Percentiles rank a stretch among this genome's conserved stretches.
These are phyloP conservation scores for Sabuloglossum arenarium DNA, from an alignment of 495 filamentous ascomycete genomes.

Conservation along the genomic window DNA sequence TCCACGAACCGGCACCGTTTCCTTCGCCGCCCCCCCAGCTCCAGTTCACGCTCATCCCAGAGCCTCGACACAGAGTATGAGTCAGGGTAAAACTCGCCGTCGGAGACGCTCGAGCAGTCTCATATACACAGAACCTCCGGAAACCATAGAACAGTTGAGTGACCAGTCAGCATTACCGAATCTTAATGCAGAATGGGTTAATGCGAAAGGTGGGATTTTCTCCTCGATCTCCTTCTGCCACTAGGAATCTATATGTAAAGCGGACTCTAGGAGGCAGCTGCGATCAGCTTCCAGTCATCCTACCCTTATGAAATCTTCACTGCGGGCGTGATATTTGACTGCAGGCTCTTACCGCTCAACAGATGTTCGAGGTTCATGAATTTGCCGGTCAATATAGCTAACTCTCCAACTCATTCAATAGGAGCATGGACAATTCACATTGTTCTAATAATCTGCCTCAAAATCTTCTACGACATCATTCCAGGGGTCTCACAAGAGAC, in stretches of 20 bases:
- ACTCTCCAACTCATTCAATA: conserved; percentile 15
- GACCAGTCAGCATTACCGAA: conserved; percentile 91
- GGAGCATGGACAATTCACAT: conserved; percentile 96
- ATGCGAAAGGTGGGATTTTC: conserved; percentile 67
- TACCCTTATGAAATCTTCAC: too few relatives aligned
- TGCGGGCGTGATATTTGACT: background rate
- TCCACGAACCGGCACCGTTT: background rate
- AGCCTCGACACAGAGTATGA: background rate
- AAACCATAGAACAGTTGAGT: conserved; percentile 35
- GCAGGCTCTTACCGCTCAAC: background rate
- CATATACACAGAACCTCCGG: conserved; percentile 7
- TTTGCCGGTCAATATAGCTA: background rate
- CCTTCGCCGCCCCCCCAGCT: background rate
- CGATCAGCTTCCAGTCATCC: too few relatives aligned
- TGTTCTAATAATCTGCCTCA: conserved; percentile 70
- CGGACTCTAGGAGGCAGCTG: too few relatives aligned
- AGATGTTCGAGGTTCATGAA: background rate
- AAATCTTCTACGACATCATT: conserved; percentile 90
- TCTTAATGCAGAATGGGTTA: conserved; percentile 95
- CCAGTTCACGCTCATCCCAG: background rate
- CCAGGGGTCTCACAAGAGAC: conserved; percentile 91
- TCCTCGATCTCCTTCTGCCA: background rate
- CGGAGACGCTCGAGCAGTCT: conserved; percentile 9
- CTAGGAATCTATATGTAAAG: conserved; percentile 1
- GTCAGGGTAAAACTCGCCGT: conserved; percentile 4